Percentiles rank a stretch among this genome's conserved stretches.
phyloP scores from a whole-genome alignment of 225 moss, liverwort and hornwort species.

The Takakia lepidozioides region DNA sequence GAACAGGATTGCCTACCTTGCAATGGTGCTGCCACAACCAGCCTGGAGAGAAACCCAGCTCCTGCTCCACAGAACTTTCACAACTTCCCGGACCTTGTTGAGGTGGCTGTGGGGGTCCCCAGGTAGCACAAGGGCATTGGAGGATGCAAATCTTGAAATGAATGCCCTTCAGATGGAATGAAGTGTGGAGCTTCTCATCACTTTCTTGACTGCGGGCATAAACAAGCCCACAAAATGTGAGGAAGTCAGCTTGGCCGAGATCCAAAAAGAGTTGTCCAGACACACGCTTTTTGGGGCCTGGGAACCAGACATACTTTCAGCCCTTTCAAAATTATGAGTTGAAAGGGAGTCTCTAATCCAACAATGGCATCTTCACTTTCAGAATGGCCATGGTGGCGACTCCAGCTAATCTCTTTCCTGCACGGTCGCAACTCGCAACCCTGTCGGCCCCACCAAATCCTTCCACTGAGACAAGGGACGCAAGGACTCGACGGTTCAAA shows the following conservation, averaged over 20 bases:
- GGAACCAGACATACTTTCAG: too few relatives aligned
- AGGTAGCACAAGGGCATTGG: background rate
- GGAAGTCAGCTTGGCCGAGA: slow-evolving; percentile 84
- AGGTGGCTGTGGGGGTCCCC: too few relatives aligned
- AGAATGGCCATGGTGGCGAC: too few relatives aligned
- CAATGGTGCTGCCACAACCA: slow-evolving; percentile 74
- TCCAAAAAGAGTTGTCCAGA: slow-evolving; percentile 86
- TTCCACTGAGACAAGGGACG: too few relatives aligned
- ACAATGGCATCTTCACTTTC: too few relatives aligned
- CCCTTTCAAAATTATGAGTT: too few relatives aligned
- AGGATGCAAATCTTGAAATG: slow-evolving; percentile 54
- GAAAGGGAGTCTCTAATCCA: too few relatives aligned
- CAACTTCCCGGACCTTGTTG: slow-evolving; percentile 34
- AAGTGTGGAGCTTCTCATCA: slow-evolving; percentile 75
- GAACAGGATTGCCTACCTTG: slow-evolving; percentile 36
- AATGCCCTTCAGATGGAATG: slow-evolving; percentile 75
- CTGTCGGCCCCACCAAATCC: too few relatives aligned
- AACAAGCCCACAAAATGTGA: slow-evolving; percentile 63
- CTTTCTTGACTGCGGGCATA: slow-evolving; percentile 76
- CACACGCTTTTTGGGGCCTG: too few relatives aligned
- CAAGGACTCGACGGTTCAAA: too few relatives aligned
- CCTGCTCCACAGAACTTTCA: slow-evolving; percentile 76
- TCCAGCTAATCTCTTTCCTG: too few relatives aligned
- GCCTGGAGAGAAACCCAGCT: slow-evolving; percentile 80
- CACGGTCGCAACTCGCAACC: too few relatives aligned